phyloP scores from a whole-genome alignment of 2,329 filamentous ascomycete genomes.

The Neurospora sp. region DNA sequence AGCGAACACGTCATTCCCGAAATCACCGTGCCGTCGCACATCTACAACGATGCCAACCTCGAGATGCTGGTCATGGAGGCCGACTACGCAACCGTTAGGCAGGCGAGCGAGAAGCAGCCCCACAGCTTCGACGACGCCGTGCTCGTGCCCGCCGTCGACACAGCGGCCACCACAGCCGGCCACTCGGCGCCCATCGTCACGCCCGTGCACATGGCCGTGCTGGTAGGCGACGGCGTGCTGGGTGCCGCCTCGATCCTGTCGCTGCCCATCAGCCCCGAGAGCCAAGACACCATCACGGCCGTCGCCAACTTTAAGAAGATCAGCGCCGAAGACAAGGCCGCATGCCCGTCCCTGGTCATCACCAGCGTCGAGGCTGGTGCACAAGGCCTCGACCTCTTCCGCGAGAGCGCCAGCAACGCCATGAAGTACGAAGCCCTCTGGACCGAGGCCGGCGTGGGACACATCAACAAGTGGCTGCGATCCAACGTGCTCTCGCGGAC shows the following conservation, averaged over 20 bases:
- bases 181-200: constrained; percentile 60
- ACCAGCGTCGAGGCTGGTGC: constrained; percentile 56
- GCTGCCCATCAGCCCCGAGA: constrained; percentile 27
- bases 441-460: constrained; percentile 60
- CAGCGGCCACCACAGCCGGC: constrained; percentile 53
- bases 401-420: constrained; percentile 59
- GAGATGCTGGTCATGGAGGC: constrained; percentile 52
- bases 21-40: constrained; percentile 52
- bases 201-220: constrained; percentile 72
- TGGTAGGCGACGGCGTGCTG: constrained; percentile 63
- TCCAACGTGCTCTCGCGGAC: constrained; percentile 27
- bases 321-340: constrained; percentile 27
- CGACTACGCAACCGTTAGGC: constrained; percentile 29
- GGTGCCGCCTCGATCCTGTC: constrained; percentile 49
- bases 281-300: constrained; percentile 34
- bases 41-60: constrained; percentile 49
- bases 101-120: constrained; percentile 22
- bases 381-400: constrained; percentile 55
- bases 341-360: constrained; percentile 37
- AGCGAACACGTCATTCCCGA: constrained; percentile 37
- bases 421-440: constrained; percentile 64
- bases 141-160: constrained; percentile 66
- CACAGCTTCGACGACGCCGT: constrained; percentile 51
- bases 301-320: constrained; percentile 40
- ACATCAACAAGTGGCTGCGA: constrained; percentile 56